Conservation (phyloP, 2,329 filamentous ascomycete genomes). For the Fusarium globosum region DNA sequence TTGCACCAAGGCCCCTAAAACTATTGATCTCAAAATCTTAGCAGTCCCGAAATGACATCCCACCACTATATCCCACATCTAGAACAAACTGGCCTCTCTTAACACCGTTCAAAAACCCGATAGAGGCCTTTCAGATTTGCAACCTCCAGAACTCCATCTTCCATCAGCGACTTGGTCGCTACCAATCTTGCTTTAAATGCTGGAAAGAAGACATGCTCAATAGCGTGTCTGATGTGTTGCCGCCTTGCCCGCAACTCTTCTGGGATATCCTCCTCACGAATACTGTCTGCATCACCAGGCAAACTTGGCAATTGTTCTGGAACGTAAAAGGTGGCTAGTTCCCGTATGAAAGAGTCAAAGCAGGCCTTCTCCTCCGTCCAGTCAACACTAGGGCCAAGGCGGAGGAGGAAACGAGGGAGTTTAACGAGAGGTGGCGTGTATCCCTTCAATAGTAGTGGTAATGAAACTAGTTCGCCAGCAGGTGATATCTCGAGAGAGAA, state of each 20-base stretch:
- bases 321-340: slow-evolving; percentile 90
- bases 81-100: slow-evolving; percentile 42
- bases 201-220: slow-evolving; percentile 92
- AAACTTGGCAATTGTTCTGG: slow-evolving; percentile 81
- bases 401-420: slow-evolving; percentile 86
- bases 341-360: slow-evolving; percentile 85
- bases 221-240: slow-evolving; percentile 74
- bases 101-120: slow-evolving; percentile 94
- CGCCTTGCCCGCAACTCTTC: slow-evolving; percentile 69
- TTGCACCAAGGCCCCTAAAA: slow-evolving; percentile 2
- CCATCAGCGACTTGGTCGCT: slow-evolving; percentile 81
- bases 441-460: slow-evolving; percentile 88
- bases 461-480: slow-evolving; percentile 78
- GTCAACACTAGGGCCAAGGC: slow-evolving; percentile 87
- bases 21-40: neutral
- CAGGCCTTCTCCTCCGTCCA: slow-evolving; percentile 89
- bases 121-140: slow-evolving; percentile 94
- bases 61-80: neutral
- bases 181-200: slow-evolving; percentile 86
- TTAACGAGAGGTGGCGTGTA: slow-evolving; percentile 90
- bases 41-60: slow-evolving; percentile 6
- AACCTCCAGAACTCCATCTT: slow-evolving; percentile 81
- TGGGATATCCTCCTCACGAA: slow-evolving; percentile 54
- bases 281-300: slow-evolving; percentile 48
- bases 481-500: slow-evolving; percentile 87